A percentile compares a stretch with the other conserved stretches of the same genome.
phyloP scores from a whole-genome alignment of 768 basidiomycete genomes.

The Leccinellum rugosiceps region DNA sequence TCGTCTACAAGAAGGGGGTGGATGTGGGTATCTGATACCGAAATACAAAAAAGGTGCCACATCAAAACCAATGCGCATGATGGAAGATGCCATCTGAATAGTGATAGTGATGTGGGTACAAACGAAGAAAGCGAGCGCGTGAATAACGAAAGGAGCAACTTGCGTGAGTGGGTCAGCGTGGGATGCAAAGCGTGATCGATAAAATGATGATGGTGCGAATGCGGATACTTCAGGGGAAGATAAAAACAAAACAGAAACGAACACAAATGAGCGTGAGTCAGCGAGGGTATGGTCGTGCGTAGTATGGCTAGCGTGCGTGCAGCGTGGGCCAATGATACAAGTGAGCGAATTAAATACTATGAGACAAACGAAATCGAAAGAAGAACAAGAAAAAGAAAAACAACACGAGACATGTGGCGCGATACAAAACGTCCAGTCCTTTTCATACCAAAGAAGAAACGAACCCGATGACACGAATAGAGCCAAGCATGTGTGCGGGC shows the following conservation, averaged over 20 bases:
- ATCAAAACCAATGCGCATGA: slow-evolving; percentile 3
- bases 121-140: not conserved
- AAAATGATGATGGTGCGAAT: not conserved
- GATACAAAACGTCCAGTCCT: slow-evolving; percentile 14
- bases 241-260: not conserved
- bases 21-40: not conserved
- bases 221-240: not conserved
- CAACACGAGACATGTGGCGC: not conserved
- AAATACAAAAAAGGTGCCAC: not conserved
- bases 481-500: slow-evolving; percentile 10
- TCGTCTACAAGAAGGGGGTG: slow-evolving; percentile 2
- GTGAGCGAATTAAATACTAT: slow-evolving; percentile 29
- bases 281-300: slow-evolving; percentile 2
- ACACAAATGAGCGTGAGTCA: slow-evolving; percentile 4
- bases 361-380: slow-evolving; percentile 8
- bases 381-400: not conserved
- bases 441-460: slow-evolving; percentile 3
- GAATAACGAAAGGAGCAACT: not conserved
- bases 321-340: slow-evolving; percentile 20
- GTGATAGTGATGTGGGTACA: not conserved
- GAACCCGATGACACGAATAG: slow-evolving; percentile 4
- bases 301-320: not conserved
- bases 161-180: slow-evolving; percentile 1
- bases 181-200: slow-evolving; percentile 5
- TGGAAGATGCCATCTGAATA: not conserved